Evolutionary conservation across 148 eudicot genomes (phyloP).

Genomic region (Chenopodium berlandieri): DNA sequence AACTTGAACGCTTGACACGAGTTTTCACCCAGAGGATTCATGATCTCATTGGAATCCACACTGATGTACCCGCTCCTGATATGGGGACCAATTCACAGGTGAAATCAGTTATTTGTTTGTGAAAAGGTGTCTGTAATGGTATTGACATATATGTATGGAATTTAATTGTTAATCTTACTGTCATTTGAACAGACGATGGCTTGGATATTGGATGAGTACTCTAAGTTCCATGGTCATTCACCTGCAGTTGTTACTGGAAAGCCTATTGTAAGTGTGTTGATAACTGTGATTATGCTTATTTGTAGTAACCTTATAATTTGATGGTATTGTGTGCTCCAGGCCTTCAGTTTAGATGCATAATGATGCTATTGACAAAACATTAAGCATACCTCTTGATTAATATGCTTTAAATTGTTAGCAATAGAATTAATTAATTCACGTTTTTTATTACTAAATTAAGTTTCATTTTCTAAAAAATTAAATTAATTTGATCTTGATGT

Average conservation of each 20-base stretch:
- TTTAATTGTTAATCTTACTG: constrained; percentile 4
- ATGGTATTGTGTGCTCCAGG: no score
- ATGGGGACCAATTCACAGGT: constrained; percentile 99
- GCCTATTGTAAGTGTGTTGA: constrained; percentile 68
- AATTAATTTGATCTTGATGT: constrained; percentile 1
- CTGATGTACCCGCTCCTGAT: constrained; percentile 99
- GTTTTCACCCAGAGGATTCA: constrained; percentile 98
- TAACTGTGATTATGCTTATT: not conserved
- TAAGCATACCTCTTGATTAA: not conserved
- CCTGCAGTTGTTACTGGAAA: constrained; percentile 99
- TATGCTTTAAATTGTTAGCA: not conserved
- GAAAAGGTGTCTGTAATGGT: not conserved
- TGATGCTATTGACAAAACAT: not conserved
- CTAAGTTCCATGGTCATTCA: constrained; percentile 95
- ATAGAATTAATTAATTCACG: no score
- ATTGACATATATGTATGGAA: not conserved
- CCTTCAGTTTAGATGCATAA: no score
- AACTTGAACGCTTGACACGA: constrained; percentile 85
- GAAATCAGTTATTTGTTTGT: not conserved
- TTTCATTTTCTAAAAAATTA: not conserved
- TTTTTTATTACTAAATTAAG: not conserved
- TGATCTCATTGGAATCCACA: constrained; percentile 91
- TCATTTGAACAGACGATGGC: constrained; percentile 81
- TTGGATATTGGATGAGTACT: constrained; percentile 99
- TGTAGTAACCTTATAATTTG: not conserved